A percentile compares a stretch with the other conserved stretches of the same genome.
Evolutionary conservation across 2,329 filamentous ascomycete genomes (phyloP).

Genomic region (Penicillium expansum): DNA sequence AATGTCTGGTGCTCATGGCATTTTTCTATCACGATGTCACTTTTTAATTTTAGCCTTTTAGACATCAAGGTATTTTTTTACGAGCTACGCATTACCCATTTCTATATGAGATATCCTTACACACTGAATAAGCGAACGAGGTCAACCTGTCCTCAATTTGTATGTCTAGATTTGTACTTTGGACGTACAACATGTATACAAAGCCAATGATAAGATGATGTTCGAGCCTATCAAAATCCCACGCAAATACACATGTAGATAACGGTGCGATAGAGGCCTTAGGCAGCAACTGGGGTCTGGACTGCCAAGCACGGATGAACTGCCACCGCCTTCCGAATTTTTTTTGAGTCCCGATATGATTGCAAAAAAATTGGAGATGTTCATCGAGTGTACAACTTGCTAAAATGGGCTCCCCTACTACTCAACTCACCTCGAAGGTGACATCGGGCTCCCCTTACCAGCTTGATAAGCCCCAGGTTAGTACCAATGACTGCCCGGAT

Average conservation of each 20-base stretch:
- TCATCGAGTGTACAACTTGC: conserved; percentile 22
- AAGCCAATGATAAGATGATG: no score
- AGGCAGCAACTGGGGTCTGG: conserved; percentile 17
- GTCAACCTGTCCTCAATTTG: background rate
- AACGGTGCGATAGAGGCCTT: conserved; percentile 9
- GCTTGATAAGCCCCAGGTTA: conserved; percentile 48
- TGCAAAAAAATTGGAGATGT: conserved; percentile 29
- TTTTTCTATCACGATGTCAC: background rate
- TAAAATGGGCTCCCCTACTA: conserved; percentile 43
- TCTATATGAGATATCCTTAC: background rate
- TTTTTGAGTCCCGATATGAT: conserved; percentile 32
- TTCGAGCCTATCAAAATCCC: no score
- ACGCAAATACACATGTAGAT: no score
- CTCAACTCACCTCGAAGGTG: conserved; percentile 41
- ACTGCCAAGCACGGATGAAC: conserved; percentile 32
- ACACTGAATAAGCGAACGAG: background rate
- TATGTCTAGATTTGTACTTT: background rate
- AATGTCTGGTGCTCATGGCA: background rate
- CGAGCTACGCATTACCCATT: background rate
- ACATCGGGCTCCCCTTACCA: conserved; percentile 47
- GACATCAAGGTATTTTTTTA: background rate
- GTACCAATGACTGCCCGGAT: conserved; percentile 6
- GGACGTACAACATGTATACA: background rate
- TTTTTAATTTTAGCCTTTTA: background rate
- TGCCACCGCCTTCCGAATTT: conserved; percentile 41